Conservation (phyloP, 768 basidiomycete species). For the Rhodotorula taiwanensis region DNA sequence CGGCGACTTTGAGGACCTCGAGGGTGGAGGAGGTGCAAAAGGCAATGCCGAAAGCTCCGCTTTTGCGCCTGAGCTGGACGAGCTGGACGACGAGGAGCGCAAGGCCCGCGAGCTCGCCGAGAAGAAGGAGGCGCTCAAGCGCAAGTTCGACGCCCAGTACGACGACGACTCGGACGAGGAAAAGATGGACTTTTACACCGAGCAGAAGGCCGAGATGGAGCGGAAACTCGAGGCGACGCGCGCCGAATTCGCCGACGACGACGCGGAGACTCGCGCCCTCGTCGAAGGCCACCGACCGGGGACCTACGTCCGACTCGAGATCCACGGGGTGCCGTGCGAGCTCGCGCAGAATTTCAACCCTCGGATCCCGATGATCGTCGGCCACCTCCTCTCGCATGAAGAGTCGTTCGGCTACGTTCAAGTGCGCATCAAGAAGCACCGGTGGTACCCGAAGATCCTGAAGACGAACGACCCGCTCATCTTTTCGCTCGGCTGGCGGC, state of each 20-base stretch:
- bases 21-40: constrained; percentile 37
- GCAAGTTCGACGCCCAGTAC: constrained; percentile 94
- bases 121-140: constrained; percentile 86
- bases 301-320: constrained; percentile 84
- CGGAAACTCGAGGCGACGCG: constrained; percentile 54
- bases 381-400: constrained; percentile 81
- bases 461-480: constrained; percentile 97
- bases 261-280: constrained; percentile 66
- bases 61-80: constrained; percentile 33
- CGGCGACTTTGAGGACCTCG: constrained; percentile 48
- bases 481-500: constrained; percentile 92
- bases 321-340: constrained; percentile 76
- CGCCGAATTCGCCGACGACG: constrained; percentile 75
- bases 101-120: constrained; percentile 55
- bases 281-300: constrained; percentile 90
- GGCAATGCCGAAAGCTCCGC: constrained; percentile 45
- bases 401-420: constrained; percentile 89
- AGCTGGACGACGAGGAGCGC: constrained; percentile 42
- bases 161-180: constrained; percentile 51
- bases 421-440: constrained; percentile 89
- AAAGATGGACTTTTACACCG: constrained; percentile 79
- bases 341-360: constrained; percentile 91
- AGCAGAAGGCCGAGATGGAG: constrained; percentile 79
- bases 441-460: constrained; percentile 83
- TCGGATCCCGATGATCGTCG: constrained; percentile 79